These are phyloP conservation scores for Pichia paraexigua DNA, from an alignment of 805 yeast genomes.

Conservation along the genomic window DNA sequence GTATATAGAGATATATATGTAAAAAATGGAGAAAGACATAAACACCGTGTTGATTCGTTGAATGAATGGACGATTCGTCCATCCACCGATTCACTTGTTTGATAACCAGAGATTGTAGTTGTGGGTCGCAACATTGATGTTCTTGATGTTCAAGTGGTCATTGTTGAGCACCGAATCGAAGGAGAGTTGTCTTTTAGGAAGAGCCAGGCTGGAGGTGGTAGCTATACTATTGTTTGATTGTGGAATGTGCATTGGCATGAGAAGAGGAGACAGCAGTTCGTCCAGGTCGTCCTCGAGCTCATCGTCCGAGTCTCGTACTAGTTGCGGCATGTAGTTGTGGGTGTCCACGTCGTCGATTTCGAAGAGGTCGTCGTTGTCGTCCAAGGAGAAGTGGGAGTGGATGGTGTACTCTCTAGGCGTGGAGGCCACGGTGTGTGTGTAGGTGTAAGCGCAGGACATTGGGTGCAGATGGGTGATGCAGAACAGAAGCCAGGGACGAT, in stretches of 20 bases:
- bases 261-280: neutral
- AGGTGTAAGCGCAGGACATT: neutral
- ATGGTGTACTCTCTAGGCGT: neutral
- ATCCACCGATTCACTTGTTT: neutral
- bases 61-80: too few species aligned
- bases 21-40: too few species aligned
- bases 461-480: neutral
- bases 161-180: slow-evolving; percentile 1
- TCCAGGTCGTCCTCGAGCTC: neutral
- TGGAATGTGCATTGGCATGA: neutral
- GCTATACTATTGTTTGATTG: too few species aligned
- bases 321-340: slow-evolving; percentile 9
- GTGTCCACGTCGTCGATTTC: slow-evolving; percentile 18
- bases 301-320: neutral
- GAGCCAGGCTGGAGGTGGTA: neutral
- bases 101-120: slow-evolving; percentile 9
- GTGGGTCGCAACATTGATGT: neutral
- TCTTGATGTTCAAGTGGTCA: neutral
- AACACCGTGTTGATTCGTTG: too few species aligned
- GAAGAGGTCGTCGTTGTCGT: slow-evolving; percentile 17
- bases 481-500: too few species aligned
- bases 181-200: neutral
- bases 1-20: too few species aligned
- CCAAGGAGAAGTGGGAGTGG: neutral
- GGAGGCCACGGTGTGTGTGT: neutral